Conservation (phyloP, 768 basidiomycete genomes). For the Phylloporus scabripes region DNA sequence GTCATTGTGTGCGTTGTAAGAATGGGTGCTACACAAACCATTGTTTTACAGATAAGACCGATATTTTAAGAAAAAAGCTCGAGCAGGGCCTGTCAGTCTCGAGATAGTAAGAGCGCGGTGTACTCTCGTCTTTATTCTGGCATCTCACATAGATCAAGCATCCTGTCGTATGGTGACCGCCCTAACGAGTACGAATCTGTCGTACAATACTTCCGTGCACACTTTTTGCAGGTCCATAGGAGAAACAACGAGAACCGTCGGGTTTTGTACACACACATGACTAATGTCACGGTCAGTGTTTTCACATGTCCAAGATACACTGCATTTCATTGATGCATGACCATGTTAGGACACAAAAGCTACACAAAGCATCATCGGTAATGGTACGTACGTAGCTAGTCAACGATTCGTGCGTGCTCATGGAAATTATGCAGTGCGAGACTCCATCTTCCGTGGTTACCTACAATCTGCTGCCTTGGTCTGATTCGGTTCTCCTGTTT, state of each 20-base stretch:
- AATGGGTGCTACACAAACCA: background rate
- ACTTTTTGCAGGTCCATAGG: slow-evolving; percentile 76
- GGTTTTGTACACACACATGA: slow-evolving; percentile 78
- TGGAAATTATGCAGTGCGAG: slow-evolving; percentile 44
- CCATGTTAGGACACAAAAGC: slow-evolving; percentile 66
- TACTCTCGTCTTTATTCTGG: background rate
- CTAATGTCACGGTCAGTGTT: slow-evolving; percentile 64
- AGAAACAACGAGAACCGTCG: slow-evolving; percentile 75
- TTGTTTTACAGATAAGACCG: slow-evolving; percentile 58
- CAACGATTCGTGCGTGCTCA: slow-evolving; percentile 5
- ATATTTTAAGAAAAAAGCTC: slow-evolving; percentile 68
- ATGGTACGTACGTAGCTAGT: slow-evolving; percentile 44
- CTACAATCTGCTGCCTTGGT: slow-evolving; percentile 68
- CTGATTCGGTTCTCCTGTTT: slow-evolving; percentile 26
- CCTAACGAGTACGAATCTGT: slow-evolving; percentile 79
- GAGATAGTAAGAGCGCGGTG: slow-evolving; percentile 58
- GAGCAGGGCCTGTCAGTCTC: slow-evolving; percentile 63
- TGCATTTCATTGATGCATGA: slow-evolving; percentile 4
- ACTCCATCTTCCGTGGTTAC: slow-evolving; percentile 73
- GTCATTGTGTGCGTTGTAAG: background rate
- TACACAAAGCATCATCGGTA: slow-evolving; percentile 77
- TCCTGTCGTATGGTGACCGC: slow-evolving; percentile 76
- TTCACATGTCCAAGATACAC: background rate
- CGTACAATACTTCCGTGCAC: slow-evolving; percentile 81
- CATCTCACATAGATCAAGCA: slow-evolving; percentile 38